phyloP scores from a whole-genome alignment of 768 basidiomycete species.

The Lactarius sp. region DNA sequence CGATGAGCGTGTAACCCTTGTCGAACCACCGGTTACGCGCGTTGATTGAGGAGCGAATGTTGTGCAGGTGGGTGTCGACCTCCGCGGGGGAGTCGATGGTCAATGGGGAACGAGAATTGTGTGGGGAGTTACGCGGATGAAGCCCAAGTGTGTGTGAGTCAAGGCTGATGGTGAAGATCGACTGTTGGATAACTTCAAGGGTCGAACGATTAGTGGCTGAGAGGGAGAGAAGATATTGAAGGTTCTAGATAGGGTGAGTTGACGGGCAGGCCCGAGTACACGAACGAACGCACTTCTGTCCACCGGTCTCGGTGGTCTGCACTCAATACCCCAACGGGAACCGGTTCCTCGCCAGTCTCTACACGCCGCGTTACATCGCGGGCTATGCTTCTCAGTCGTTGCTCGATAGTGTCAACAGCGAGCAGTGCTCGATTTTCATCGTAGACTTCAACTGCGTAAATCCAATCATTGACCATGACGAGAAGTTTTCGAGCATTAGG shows the following conservation, averaged over 20 bases:
- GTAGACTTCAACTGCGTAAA: constrained; percentile 71
- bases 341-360: constrained; percentile 48
- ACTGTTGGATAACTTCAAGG: constrained; percentile 62
- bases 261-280: not conserved
- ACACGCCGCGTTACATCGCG: constrained; percentile 54
- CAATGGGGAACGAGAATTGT: constrained; percentile 2
- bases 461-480: constrained; percentile 71
- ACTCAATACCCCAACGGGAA: constrained; percentile 65
- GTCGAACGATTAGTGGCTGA: constrained; percentile 59
- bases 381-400: constrained; percentile 41
- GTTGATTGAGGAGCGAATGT: constrained; percentile 60
- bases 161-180: constrained; percentile 74
- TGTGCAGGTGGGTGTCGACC: constrained; percentile 71
- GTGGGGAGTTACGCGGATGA: constrained; percentile 30
- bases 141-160: constrained; percentile 54
- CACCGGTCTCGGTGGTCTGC: constrained; percentile 80
- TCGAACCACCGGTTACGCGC: constrained; percentile 86
- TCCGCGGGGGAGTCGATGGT: constrained; percentile 29
- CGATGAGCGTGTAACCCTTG: constrained; percentile 75
- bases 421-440: constrained; percentile 35
- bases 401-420: constrained; percentile 41
- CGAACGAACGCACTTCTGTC: constrained; percentile 52
- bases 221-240: constrained; percentile 59
- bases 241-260: constrained; percentile 47
- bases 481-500: constrained; percentile 54